These are phyloP conservation scores for Clitocybe nebularis DNA, from an alignment of 1,284 basidiomycete species.

Conservation along the genomic window DNA sequence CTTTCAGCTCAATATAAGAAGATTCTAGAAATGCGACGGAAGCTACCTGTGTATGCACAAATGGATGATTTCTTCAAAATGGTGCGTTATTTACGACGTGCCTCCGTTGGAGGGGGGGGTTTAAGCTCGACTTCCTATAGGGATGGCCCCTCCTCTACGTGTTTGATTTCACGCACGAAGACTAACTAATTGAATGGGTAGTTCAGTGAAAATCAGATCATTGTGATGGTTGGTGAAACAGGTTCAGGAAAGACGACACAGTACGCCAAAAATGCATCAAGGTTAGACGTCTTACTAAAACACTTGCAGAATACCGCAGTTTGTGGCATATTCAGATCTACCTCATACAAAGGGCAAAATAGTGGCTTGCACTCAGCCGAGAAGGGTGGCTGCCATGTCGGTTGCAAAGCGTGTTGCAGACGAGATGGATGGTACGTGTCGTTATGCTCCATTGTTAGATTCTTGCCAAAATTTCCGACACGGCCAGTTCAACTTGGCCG, in stretches of 20 bases:
- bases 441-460: no score
- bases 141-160: conserved; percentile 25
- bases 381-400: conserved; percentile 96
- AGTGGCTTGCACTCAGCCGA: conserved; percentile 96
- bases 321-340: conserved; percentile 90
- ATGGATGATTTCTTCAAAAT: conserved; percentile 91
- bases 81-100: conserved; percentile 42
- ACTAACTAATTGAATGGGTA: conserved; percentile 40
- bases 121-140: conserved; percentile 37
- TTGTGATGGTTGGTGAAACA: conserved; percentile 97
- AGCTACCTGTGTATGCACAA: conserved; percentile 88
- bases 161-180: conserved; percentile 16
- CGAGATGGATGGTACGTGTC: conserved; percentile 87
- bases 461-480: neutral
- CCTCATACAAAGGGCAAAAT: conserved; percentile 86
- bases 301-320: conserved; percentile 81
- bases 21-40: conserved; percentile 82
- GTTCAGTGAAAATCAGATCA: conserved; percentile 87
- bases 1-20: conserved; percentile 82
- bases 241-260: conserved; percentile 99
- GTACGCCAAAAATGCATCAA: conserved; percentile 39
- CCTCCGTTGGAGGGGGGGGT: conserved; percentile 28
- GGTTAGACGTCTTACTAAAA: conserved; percentile 14
- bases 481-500: conserved; percentile 81
- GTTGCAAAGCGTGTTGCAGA: conserved; percentile 98